phyloP scores from a whole-genome alignment of 352 stramenopile species.

The Phytophthora tentaculata region DNA sequence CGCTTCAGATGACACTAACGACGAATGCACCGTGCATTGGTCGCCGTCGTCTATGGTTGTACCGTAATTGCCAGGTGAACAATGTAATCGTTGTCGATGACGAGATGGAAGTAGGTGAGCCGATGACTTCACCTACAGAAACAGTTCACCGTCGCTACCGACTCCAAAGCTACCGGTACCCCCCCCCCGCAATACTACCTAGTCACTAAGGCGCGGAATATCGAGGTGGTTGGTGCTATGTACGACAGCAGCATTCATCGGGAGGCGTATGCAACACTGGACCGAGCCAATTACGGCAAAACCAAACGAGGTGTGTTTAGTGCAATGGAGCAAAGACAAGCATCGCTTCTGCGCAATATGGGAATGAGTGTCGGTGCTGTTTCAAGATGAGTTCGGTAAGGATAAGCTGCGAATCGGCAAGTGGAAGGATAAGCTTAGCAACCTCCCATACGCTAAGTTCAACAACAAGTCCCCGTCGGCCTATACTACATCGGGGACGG shows the following conservation, averaged over 20 bases:
- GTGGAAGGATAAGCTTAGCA: too few species aligned
- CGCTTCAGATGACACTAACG: not conserved
- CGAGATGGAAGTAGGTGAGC: not conserved
- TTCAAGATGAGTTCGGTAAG: too few species aligned
- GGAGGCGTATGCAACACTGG: not conserved
- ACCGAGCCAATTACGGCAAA: not conserved
- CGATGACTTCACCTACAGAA: not conserved
- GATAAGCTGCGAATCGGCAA: too few species aligned
- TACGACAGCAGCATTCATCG: not conserved
- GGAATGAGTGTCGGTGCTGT: too few species aligned
- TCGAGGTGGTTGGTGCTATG: not conserved
- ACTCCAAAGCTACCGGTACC: not conserved
- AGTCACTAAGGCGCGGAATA: not conserved
- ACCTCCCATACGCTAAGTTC: too few species aligned
- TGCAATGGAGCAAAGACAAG: not conserved
- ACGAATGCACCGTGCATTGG: not conserved
- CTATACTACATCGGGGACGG: too few species aligned
- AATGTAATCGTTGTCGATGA: not conserved
- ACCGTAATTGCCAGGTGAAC: not conserved
- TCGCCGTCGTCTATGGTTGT: not conserved
- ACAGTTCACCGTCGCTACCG: too few species aligned
- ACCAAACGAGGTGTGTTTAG: not conserved
- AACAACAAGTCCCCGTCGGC: too few species aligned
- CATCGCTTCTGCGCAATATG: not conserved
- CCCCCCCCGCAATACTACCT: not conserved